Evolutionary conservation across 441 rosid genomes (phyloP), one percentile per base, ranked within the genome.

Genomic region (Melastoma candidum): DNA sequence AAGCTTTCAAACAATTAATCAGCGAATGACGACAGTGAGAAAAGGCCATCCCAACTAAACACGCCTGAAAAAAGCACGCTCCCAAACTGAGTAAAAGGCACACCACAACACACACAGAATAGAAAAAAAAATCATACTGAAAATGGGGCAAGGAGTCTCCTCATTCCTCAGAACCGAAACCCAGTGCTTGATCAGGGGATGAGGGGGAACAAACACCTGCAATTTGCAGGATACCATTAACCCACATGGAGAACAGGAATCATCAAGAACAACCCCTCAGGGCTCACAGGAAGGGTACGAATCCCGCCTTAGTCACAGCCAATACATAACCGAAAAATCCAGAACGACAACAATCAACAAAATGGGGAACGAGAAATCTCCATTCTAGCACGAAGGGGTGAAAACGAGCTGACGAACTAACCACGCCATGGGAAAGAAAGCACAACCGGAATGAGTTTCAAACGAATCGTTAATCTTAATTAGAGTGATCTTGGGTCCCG

Each of bases 141-240:
- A 90, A 64, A 90, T 64, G 7, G 96, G 84, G 58, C 70, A 70
- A 55, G 95, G 97, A 44, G 95, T 81, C 63, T 80, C 95, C 44
- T 87, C 93, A 44, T 87, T 90, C 59, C 95, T 74, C 47, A 90
- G 61, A 63, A 90, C 81, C 7, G 90, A 84, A 70, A 90, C 74
- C 96, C 96, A 87, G 57, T 90, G 97, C 77, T 87, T 87, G 71
- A 90, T 81, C 76, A 87, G 71, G 12, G 96, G 96, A 71, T 87
- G 95, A 0, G 96, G 96, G 17, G 97, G 96, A 73, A 90, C 97
- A 67, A 74, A 87, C 0, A 87, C 97, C 95, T 90, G 71, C 46
- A 43, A 43, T 10, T 14, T 49, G 29, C 36, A 22, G 10, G 17
- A 1, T 47, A 44, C 32, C 4, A 46, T 9, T n/a, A 24, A 52